Percentiles rank a stretch among this genome's conserved stretches.
phyloP scores from a whole-genome alignment of 2,329 filamentous ascomycete genomes.

The Emydomyces testavorans region DNA sequence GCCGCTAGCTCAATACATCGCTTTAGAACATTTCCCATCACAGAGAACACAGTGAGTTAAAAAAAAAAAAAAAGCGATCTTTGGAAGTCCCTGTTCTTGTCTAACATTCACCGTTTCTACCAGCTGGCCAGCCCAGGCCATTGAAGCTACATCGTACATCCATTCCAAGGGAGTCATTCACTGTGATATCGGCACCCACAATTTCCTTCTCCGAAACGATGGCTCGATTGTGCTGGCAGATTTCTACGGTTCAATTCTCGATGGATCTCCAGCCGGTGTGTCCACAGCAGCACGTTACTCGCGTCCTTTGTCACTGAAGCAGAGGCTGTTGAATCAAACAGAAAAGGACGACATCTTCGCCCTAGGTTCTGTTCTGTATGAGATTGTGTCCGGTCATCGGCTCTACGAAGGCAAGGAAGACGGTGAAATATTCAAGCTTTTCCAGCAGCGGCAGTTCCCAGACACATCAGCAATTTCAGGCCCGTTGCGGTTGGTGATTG shows the following conservation, averaged over 20 bases:
- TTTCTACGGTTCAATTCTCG: conserved; percentile 9
- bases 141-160: conserved; percentile 9
- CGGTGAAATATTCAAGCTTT: neutral
- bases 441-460: neutral
- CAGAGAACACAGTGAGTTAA: neutral
- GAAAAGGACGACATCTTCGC: conserved; percentile 10
- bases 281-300: neutral
- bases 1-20: neutral
- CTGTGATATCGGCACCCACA: conserved; percentile 8
- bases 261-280: neutral
- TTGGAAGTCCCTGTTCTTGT: neutral
- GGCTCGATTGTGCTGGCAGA: conserved; percentile 7
- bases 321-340: neutral
- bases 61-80: no score
- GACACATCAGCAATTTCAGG: neutral
- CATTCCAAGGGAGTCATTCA: conserved; percentile 11
- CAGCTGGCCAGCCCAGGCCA: conserved; percentile 8
- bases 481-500: neutral
- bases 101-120: neutral
- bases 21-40: neutral
- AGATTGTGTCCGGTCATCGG: neutral
- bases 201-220: conserved; percentile 5
- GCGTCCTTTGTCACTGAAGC: neutral
- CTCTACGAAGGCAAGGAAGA: neutral
- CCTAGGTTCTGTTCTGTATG: conserved; percentile 7